Percentiles rank a stretch among this genome's conserved stretches.
Evolutionary conservation across 345 rosid species (phyloP).

Genomic region (Theobroma cacao): DNA sequence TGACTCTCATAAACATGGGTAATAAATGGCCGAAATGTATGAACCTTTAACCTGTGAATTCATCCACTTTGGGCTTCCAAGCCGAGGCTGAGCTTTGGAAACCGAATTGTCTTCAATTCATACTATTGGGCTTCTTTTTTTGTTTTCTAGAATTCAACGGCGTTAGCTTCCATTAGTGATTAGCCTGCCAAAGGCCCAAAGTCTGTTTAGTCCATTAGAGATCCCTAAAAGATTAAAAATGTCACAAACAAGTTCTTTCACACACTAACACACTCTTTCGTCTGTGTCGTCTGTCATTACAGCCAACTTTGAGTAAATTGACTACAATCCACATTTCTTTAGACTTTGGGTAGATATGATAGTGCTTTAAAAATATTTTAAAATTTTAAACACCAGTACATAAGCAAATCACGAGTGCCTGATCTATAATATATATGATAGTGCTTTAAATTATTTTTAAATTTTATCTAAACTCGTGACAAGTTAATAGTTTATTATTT

Average conservation of each 20-base stretch:
- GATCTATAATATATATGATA: too few relatives aligned
- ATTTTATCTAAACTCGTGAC: too few relatives aligned
- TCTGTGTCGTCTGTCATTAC: background rate
- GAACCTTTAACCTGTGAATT: background rate
- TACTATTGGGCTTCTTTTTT: background rate
- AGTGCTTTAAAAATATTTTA: too few relatives aligned
- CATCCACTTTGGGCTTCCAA: background rate
- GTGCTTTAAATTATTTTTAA: too few relatives aligned
- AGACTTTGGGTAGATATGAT: too few relatives aligned
- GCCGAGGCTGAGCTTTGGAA: background rate
- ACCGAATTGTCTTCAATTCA: background rate
- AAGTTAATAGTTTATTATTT: too few relatives aligned
- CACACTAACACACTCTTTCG: background rate
- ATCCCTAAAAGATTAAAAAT: background rate
- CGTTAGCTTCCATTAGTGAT: background rate
- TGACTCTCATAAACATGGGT: background rate
- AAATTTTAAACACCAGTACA: too few relatives aligned
- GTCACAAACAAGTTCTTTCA: background rate
- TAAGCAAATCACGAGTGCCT: too few relatives aligned
- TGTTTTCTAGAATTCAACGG: background rate
- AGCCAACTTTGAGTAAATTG: too few relatives aligned
- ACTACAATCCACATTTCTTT: too few relatives aligned
- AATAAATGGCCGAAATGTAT: background rate
- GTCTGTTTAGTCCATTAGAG: too few relatives aligned
- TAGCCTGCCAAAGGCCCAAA: background rate